A percentile compares a stretch with the other conserved stretches of the same genome.
Conservation (phyloP, 2,329 filamentous ascomycete species). For the Triangularia verruculosa region DNA sequence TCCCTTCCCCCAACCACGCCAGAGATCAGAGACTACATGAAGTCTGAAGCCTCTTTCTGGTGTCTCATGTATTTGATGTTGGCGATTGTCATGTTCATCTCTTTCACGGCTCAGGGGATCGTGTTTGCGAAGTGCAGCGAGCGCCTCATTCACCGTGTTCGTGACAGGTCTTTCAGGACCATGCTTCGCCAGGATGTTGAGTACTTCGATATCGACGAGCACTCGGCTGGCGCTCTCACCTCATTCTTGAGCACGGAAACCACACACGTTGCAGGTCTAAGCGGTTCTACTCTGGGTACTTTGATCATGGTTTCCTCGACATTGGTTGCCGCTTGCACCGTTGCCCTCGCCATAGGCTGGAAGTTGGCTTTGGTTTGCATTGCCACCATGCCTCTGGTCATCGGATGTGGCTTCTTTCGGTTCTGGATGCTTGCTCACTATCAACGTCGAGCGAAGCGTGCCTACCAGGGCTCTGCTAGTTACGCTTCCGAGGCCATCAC, state of each 20-base stretch:
- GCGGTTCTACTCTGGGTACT: slow-evolving; percentile 82
- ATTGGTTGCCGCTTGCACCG: slow-evolving; percentile 66
- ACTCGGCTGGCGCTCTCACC: slow-evolving; percentile 83
- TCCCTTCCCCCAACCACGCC: slow-evolving; percentile 32
- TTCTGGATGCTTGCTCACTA: slow-evolving; percentile 71
- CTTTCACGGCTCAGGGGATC: slow-evolving; percentile 66
- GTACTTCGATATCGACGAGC: slow-evolving; percentile 88
- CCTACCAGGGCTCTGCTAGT: slow-evolving; percentile 76
- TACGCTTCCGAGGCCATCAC: slow-evolving; percentile 93
- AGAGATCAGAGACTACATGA: slow-evolving; percentile 53
- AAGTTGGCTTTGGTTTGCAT: slow-evolving; percentile 44
- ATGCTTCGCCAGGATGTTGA: slow-evolving; percentile 90
- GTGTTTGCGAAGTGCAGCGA: slow-evolving; percentile 86
- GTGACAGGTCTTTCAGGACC: slow-evolving; percentile 77
- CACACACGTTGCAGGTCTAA: slow-evolving; percentile 82
- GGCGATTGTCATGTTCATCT: slow-evolving; percentile 67
- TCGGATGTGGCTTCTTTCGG: slow-evolving; percentile 40
- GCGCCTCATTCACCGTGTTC: slow-evolving; percentile 75
- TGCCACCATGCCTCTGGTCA: slow-evolving; percentile 39
- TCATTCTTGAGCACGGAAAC: slow-evolving; percentile 87
- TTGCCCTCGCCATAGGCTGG: slow-evolving; percentile 41
- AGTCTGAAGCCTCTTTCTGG: slow-evolving; percentile 79
- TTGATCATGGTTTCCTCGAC: slow-evolving; percentile 79
- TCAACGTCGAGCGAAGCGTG: slow-evolving; percentile 72
- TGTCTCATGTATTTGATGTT: slow-evolving; percentile 85